Evolutionary conservation across 2,329 filamentous ascomycete species (phyloP).

Genomic region (Cladosporium cucumerinum): DNA sequence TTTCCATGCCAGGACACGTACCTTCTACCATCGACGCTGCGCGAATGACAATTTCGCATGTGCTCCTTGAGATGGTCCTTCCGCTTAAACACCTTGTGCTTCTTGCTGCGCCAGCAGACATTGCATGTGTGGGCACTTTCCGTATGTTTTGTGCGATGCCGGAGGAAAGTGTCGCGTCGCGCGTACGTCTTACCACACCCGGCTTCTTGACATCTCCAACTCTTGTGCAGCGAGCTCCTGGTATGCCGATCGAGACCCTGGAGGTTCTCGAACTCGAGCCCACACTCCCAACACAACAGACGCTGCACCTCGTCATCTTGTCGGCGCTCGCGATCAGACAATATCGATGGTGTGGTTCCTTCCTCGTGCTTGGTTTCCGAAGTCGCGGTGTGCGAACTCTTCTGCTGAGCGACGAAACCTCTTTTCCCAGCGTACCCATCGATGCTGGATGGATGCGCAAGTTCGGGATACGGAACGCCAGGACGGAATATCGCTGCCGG

Average conservation of each 20-base stretch:
- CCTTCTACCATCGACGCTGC: not conserved
- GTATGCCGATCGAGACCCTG: not conserved
- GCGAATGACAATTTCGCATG: constrained; percentile 4
- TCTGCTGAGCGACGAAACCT: not conserved
- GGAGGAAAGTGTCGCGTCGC: not conserved
- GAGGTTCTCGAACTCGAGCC: not conserved
- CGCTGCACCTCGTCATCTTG: not conserved
- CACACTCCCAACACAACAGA: not conserved
- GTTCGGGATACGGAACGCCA: not conserved
- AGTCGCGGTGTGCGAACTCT: not conserved
- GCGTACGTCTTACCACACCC: not conserved
- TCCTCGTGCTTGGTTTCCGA: not conserved
- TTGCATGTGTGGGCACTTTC: not conserved
- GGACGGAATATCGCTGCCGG: not conserved
- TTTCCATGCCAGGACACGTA: not conserved
- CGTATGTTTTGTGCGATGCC: not conserved
- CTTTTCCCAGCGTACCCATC: not conserved
- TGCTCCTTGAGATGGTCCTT: constrained; percentile 9
- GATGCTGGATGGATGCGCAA: not conserved
- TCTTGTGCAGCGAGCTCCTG: not conserved
- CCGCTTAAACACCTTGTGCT: constrained; percentile 1
- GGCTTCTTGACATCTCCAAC: constrained; percentile 1
- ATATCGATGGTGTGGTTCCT: not conserved
- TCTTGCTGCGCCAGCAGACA: not conserved
- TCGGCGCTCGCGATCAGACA: not conserved